Evolutionary conservation across 1,284 basidiomycete species (phyloP), one percentile per base, ranked within the genome.

Genomic region (Exobasidium cylindrosporum): DNA sequence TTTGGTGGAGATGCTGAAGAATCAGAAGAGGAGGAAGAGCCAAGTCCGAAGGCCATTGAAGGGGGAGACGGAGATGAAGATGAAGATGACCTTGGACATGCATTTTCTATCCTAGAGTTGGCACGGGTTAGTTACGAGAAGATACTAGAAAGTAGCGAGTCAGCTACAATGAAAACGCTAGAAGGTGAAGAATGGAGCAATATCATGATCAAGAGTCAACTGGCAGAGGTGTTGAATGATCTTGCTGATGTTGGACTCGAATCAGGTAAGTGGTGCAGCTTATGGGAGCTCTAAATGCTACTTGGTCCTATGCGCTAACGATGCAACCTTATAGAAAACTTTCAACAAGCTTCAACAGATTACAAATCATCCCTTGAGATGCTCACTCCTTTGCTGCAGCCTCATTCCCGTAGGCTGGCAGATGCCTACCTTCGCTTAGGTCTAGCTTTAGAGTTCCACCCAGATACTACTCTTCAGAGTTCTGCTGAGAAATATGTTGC

Each of bases 191-290:
- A 49, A 13, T 68, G 70, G 70, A 40, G 59, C 57, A 60, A 66
- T 29, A 53, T 53, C 3, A 59, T 64, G 31, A 59, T 78, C 45
- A 64, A 69, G 49, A 63, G 63, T 7, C 73, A 76, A 43, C 64
- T 78, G 10, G 76, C 74, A 10, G 76, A 78, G 50, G 76, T 78
- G n/a, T 63, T 73, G 46, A 77, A 77, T 60, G 66, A 74, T 58
- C 67, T 78, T n/a, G 77, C 72, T 35, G 77, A 78, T 47, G 69
- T 78, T 4, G 77, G 77, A 13, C 61, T 78, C 31, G 77, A 78
- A 56, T 67, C 66, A n/a, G 75, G 68, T 69, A 46, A 40, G 68
- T 61, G 7, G 13, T 13, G 23, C 26, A 21, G 47, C 24, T 6
- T 49, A 6, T n/a, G n/a, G n/a, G n/a, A n/a, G n/a, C n/a, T n/a